These are phyloP conservation scores for Craterostigma plantagineum DNA, from an alignment of 257 asterid genomes.

Conservation along the genomic window DNA sequence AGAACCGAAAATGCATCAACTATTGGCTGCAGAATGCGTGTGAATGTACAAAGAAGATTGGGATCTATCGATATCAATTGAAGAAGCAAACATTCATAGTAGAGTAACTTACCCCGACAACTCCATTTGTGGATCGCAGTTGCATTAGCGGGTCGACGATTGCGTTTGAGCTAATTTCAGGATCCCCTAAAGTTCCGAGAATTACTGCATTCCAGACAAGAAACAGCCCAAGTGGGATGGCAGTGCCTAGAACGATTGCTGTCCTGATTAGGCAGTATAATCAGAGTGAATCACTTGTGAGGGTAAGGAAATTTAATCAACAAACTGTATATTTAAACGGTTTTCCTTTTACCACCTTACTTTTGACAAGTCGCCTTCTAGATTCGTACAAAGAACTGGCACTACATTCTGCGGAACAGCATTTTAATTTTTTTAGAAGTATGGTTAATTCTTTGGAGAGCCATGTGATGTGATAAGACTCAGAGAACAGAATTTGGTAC, in stretches of 20 bases:
- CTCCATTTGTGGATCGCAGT: conserved; percentile 46
- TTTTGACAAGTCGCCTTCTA: conserved; percentile 77
- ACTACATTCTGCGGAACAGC: conserved; percentile 65
- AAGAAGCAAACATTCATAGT: neutral
- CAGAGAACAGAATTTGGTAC: conserved; percentile 13
- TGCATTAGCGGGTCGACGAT: conserved; percentile 49
- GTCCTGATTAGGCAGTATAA: conserved; percentile 23
- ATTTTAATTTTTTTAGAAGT: neutral
- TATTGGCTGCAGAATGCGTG: conserved; percentile 44
- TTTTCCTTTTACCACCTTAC: conserved; percentile 44
- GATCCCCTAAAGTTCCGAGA: conserved; percentile 50
- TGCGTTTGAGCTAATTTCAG: conserved; percentile 22
- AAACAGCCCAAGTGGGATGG: conserved; percentile 71
- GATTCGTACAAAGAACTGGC: conserved; percentile 85
- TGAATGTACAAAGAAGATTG: neutral
- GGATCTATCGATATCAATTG: neutral
- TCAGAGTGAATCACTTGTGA: too few relatives aligned
- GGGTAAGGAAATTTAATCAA: too few relatives aligned
- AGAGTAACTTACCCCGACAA: conserved; percentile 61
- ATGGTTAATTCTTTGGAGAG: neutral
- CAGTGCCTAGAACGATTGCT: conserved; percentile 68
- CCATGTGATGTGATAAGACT: neutral
- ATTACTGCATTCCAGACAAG: conserved; percentile 87
- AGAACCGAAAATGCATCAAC: conserved; percentile 69
- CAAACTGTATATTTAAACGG: neutral